Conservation (phyloP, 805 yeast genomes). For the Ogataea degrootiae region DNA sequence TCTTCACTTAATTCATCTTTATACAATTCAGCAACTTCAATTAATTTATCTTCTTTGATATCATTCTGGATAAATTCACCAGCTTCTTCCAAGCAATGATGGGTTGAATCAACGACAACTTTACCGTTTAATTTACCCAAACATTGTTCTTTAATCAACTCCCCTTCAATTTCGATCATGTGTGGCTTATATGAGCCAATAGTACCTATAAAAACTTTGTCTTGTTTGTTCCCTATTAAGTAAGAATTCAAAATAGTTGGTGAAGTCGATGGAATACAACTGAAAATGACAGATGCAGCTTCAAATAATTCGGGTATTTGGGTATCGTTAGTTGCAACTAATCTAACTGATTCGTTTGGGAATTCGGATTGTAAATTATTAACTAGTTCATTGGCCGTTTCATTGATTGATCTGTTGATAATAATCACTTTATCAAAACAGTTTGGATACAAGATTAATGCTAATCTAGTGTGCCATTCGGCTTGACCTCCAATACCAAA, state of each 20-base stretch:
- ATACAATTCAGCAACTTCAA: conserved; percentile 43
- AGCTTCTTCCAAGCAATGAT: conserved; percentile 54
- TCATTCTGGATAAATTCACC: conserved; percentile 55
- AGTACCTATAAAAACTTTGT: conserved; percentile 43
- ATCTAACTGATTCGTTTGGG: conserved; percentile 20
- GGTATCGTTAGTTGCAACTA: conserved; percentile 16
- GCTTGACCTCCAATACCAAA: conserved; percentile 66
- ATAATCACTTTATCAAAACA: conserved; percentile 38
- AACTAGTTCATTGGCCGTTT: conserved; percentile 33
- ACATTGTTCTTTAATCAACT: conserved; percentile 32
- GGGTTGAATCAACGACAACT: conserved; percentile 56
- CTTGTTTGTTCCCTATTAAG: conserved; percentile 20
- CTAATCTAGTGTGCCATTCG: conserved; percentile 54
- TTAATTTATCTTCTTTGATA: conserved; percentile 34
- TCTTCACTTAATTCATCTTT: conserved; percentile 1
- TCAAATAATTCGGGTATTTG: conserved; percentile 25
- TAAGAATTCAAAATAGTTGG: conserved; percentile 37
- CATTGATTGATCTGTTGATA: conserved; percentile 36
- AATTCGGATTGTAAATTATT: conserved; percentile 30
- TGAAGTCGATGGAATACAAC: conserved; percentile 54
- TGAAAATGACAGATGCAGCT: conserved; percentile 46
- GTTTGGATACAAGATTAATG: conserved; percentile 35
- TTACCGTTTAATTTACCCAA: conserved; percentile 31
- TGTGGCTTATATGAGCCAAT: conserved; percentile 68
- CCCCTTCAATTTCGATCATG: conserved; percentile 57